A percentile compares a stretch with the other conserved stretches of the same genome.
These are phyloP conservation scores for Aspergillus coremiiformis DNA, from an alignment of 495 filamentous ascomycete genomes.

Conservation along the genomic window DNA sequence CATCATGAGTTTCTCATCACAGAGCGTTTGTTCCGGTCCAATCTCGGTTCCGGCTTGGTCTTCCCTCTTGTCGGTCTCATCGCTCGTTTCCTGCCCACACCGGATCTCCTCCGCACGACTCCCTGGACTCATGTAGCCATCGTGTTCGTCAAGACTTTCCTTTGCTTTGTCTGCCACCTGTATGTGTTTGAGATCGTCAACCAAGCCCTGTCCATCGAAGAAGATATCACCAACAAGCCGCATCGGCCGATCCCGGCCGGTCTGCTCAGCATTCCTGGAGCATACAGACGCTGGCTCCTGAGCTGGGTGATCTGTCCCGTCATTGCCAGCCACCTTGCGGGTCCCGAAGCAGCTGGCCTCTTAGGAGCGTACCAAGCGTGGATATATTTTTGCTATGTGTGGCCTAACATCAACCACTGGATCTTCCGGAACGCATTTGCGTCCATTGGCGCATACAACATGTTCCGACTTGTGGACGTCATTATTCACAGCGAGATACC, in stretches of 20 bases:
- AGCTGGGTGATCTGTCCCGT: constrained; percentile 2
- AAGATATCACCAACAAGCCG: constrained; percentile 19
- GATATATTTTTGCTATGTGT: constrained; percentile 4
- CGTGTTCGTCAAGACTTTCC: not conserved
- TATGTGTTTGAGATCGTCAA: constrained; percentile 18
- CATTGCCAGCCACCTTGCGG: constrained; percentile 1
- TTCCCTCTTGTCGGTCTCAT: not conserved
- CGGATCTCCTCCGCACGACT: not conserved
- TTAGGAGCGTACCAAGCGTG: constrained; percentile 12
- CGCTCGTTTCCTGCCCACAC: not conserved
- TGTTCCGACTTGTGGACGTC: constrained; percentile 5
- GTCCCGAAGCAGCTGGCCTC: not conserved
- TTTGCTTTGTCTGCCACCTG: constrained; percentile 1
- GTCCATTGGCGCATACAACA: constrained; percentile 7
- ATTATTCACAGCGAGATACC: not conserved
- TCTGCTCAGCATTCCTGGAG: constrained; percentile 3
- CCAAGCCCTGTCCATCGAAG: constrained; percentile 11
- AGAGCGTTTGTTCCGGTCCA: not conserved
- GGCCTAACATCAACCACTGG: constrained; percentile 12
- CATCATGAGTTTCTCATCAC: not conserved
- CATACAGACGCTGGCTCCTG: constrained; percentile 9
- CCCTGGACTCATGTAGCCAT: not conserved
- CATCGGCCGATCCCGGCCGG: constrained; percentile 16
- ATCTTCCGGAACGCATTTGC: constrained; percentile 12
- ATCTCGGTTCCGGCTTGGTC: not conserved